Evolutionary conservation across 257 asterid species (phyloP), one percentile per base, ranked within the genome.

Genomic region (Solanum paucissectum): DNA sequence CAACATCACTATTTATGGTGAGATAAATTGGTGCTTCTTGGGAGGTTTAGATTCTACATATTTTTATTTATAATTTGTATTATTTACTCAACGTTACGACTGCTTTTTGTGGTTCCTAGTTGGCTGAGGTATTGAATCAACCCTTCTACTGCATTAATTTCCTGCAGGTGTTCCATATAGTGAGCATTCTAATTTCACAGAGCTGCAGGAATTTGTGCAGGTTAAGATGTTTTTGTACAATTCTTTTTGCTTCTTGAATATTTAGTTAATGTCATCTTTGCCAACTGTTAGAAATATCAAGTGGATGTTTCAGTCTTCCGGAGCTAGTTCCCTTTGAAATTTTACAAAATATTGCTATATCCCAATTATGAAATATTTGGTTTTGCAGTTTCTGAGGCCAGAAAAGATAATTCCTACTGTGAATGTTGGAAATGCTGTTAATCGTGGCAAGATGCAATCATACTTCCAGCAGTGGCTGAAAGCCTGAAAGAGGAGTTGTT

Each of bases 361-460:
- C 27, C 68, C 68, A 46, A 81, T 81, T 9, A 81, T 81, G 68
- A 32, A 81, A 29, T 46, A 46, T 81, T 81, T 29, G 66, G 42
- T 46, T 27, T 40, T 84, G 72, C 87, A 89, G 89, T 89, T 89
- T 85, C 38, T 89, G 74, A 85, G 87, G 88, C 91, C 91, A 3
- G 87, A 83, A 68, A 89, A 83, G 85, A 87, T 89, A 62, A 89
- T 89, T 74, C 91, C 89, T 38, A 89, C 91, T 25, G 89, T 89
- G 77, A 89, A 89, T 84, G 86, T 84, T 64, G 91, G 91, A 73
- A 89, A 60, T 84, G 87, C 89, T 72, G 81, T 75, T 12, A 87
- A 87, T 88, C 91, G 91, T 27, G 85, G 86, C 62, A 87, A 87
- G 89, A 89, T 89, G 89, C 91, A 89, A 69, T 87, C 91, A 38